Evolutionary conservation across 805 yeast species (phyloP).

Genomic region (Nakazawaea anatomiae): DNA sequence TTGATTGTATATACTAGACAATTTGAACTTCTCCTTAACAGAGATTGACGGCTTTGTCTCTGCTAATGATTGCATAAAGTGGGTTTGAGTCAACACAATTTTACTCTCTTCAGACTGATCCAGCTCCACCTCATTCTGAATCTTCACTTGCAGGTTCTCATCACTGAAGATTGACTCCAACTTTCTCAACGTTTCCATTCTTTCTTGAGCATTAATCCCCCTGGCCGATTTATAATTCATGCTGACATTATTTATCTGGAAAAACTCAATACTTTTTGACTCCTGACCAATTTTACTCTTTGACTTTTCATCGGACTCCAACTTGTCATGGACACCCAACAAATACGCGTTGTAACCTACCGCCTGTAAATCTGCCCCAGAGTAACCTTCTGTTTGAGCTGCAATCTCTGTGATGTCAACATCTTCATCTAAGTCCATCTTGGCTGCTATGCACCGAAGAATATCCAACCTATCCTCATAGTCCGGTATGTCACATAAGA

Average conservation of each 20-base stretch:
- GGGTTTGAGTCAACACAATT: conserved; percentile 44
- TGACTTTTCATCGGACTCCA: conserved; percentile 38
- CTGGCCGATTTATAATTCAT: conserved; percentile 7
- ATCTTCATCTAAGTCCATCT: conserved; percentile 50
- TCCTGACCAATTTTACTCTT: conserved; percentile 17
- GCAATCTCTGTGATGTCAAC: conserved; percentile 57
- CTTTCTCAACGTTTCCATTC: conserved; percentile 34
- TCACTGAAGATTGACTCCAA: conserved; percentile 31
- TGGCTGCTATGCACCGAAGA: conserved; percentile 47
- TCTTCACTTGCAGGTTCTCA: conserved; percentile 3
- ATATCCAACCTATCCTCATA: conserved; percentile 69
- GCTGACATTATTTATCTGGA: conserved; percentile 30
- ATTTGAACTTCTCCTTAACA: conserved; percentile 55
- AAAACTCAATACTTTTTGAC: conserved; percentile 28
- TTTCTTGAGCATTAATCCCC: conserved; percentile 32
- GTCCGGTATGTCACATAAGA: conserved; percentile 84
- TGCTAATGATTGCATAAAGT: conserved; percentile 54
- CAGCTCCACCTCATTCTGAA: conserved; percentile 7
- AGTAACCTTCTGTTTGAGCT: conserved; percentile 59
- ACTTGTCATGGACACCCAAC: conserved; percentile 71
- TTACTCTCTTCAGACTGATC: conserved; percentile 14
- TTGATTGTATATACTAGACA: conserved; percentile 58
- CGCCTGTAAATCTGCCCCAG: conserved; percentile 96
- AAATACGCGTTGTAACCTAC: conserved; percentile 86
- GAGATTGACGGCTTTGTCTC: conserved; percentile 94